Conservation (phyloP, 2,329 filamentous ascomycete species). For the Leptographium procerum region DNA sequence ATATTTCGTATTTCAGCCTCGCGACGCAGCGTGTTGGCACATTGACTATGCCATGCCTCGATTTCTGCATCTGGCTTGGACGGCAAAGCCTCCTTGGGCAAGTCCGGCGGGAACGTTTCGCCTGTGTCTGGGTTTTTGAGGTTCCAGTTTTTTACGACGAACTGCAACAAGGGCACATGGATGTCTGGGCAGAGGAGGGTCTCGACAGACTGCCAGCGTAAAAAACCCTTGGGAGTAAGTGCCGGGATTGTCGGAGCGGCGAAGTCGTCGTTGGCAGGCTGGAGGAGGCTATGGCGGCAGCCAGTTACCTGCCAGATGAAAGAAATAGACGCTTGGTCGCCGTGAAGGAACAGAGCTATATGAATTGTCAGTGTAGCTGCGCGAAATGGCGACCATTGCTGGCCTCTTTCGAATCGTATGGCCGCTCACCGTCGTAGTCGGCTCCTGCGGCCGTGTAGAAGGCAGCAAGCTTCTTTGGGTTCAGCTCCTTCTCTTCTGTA, state of each 20-base stretch:
- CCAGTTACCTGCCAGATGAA: conserved; percentile 89
- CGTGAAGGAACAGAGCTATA: conserved; percentile 62
- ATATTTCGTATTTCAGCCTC: conserved; percentile 36
- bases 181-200: conserved; percentile 78
- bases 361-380: background rate
- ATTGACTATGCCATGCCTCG: conserved; percentile 72
- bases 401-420: background rate
- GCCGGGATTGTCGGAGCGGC: conserved; percentile 68
- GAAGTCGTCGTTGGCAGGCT: conserved; percentile 64
- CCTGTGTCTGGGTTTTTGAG: conserved; percentile 66
- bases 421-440: conserved; percentile 53
- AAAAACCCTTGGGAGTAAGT: conserved; percentile 73
- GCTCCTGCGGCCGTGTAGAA: conserved; percentile 68
- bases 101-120: conserved; percentile 49
- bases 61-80: conserved; percentile 64
- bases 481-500: conserved; percentile 39
- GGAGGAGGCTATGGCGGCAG: conserved; percentile 79
- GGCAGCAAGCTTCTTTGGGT: conserved; percentile 58
- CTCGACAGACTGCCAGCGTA: conserved; percentile 89
- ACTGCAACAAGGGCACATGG: conserved; percentile 74
- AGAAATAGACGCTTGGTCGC: conserved; percentile 63
- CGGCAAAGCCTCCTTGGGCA: conserved; percentile 57
- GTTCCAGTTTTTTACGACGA: conserved; percentile 65
- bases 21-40: conserved; percentile 56
- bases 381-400: background rate